Base-by-base conservation (phyloP, 306 rosid genomes). In the Casuarina cunninghamiana region DNA sequence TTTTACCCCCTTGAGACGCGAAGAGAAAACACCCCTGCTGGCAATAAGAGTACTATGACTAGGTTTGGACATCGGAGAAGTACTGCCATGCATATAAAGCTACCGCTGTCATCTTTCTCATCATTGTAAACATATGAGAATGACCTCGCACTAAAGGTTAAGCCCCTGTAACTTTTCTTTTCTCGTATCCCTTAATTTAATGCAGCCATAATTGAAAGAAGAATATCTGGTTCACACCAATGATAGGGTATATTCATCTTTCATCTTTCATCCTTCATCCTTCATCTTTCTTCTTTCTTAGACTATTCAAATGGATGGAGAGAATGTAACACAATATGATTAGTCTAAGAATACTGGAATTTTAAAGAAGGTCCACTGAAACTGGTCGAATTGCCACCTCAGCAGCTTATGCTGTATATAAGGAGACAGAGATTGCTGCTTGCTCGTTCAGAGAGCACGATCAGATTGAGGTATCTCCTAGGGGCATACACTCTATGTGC, bases 331-430 rank as follows among this genome's bases (percentile, higher is more conserved):
- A 39, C 6, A 42, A 60, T 65, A 65, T 65, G 6, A 65, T 65
- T 38, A 39, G 21, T 15, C 19, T 26, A 26, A 66, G 16, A 39
- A 58, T 66, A 42, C 15, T 41, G 26, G 21, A 15, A 71, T 7
- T 9, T 70, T 50, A 81, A 67, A 79, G 70, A 74, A 82, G 78
- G 76, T 80, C 73, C 81, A 84, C 86, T 82, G 71, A 80, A 76
- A 79, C 62, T 62, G 73, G 82, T 84, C 87, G 93, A 76, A 77
- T 77, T 76, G 85, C 89, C 90, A 83, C 89, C 77, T 83, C 76
- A 72, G 66, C 76, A 83, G 53, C 79, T 82, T 76, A 55, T 11
- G 69, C 73, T 65, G 71, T 39, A 84, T 76, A 80, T 75, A 79
- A 74, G 8, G 53, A 42, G 71, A 60, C 9, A 53, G 53, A 70